Percentiles rank a stretch among this genome's conserved stretches.
These are phyloP conservation scores for Heterobasidion parviporum DNA, from an alignment of 1,284 basidiomycete species.

Conservation along the genomic window DNA sequence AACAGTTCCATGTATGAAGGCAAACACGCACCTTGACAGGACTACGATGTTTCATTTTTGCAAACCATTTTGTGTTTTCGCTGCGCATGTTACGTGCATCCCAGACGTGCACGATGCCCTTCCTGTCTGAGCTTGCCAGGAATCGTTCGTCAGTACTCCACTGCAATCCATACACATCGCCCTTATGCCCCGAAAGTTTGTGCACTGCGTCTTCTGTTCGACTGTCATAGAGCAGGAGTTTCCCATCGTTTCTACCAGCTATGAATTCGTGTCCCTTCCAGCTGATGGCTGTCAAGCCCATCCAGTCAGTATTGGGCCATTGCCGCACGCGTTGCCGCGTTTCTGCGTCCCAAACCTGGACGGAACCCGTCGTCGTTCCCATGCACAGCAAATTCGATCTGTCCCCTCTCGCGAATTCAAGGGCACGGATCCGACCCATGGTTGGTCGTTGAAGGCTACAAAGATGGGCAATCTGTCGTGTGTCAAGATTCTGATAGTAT, in stretches of 20 bases:
- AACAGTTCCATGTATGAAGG: background rate
- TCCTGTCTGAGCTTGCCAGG: conserved; percentile 33
- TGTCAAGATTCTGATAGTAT: conserved; percentile 40
- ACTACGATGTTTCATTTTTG: conserved; percentile 42
- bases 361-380: conserved; percentile 30
- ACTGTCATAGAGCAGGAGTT: conserved; percentile 30
- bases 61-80: conserved; percentile 21
- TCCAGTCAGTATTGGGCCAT: conserved; percentile 28
- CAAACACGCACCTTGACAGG: conserved; percentile 43
- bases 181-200: conserved; percentile 26
- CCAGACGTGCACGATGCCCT: conserved; percentile 36
- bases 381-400: conserved; percentile 25
- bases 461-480: conserved; percentile 33
- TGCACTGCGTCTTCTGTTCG: conserved; percentile 21
- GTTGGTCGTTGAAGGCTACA: conserved; percentile 24
- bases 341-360: conserved; percentile 34
- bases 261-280: conserved; percentile 33
- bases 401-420: conserved; percentile 28
- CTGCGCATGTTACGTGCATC: conserved; percentile 26
- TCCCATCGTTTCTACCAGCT: conserved; percentile 30
- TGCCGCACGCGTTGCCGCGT: conserved; percentile 17
- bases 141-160: conserved; percentile 37
- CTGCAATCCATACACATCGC: conserved; percentile 33
- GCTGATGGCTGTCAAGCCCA: conserved; percentile 32
- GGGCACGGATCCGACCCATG: conserved; percentile 24